Percentiles rank a stretch among this genome's conserved stretches.
Evolutionary conservation across 176 grass and related monocot species (phyloP).

Genomic region (Tuctoria greenei): DNA sequence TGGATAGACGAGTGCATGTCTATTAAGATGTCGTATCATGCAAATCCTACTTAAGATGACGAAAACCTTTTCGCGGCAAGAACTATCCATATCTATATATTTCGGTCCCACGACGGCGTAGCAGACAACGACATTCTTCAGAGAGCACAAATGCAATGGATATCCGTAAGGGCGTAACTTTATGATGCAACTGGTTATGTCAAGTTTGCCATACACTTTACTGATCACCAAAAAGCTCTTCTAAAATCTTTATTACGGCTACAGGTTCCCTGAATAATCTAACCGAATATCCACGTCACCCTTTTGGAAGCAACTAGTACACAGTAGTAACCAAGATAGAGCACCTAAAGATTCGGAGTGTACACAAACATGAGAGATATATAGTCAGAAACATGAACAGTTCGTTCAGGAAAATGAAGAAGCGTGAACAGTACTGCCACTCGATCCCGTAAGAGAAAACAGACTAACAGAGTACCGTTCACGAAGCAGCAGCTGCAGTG

Average conservation of each 20-base stretch:
- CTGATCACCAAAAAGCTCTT: slow-evolving; percentile 7
- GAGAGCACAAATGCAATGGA: slow-evolving; percentile 14
- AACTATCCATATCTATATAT: slow-evolving; percentile 2
- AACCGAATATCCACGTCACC: too few relatives aligned
- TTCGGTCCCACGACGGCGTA: not conserved
- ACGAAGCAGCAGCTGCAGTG: too few relatives aligned
- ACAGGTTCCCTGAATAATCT: not conserved
- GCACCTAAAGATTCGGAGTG: not conserved
- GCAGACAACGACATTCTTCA: slow-evolving; percentile 23
- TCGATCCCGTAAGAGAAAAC: not conserved
- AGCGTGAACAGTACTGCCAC: not conserved
- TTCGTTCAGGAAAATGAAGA: too few relatives aligned
- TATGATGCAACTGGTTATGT: slow-evolving; percentile 20
- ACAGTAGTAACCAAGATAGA: not conserved
- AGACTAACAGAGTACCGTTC: not conserved
- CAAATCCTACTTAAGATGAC: slow-evolving; percentile 1
- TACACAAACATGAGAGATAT: not conserved
- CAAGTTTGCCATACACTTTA: slow-evolving; percentile 25
- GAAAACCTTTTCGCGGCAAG: not conserved
- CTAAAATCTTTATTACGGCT: not conserved
- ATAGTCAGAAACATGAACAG: not conserved
- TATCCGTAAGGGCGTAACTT: not conserved
- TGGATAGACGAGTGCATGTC: slow-evolving; percentile 19
- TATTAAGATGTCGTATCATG: slow-evolving; percentile 10
- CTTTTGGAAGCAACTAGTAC: not conserved